phyloP scores from a whole-genome alignment of 1,284 basidiomycete genomes.

The Naganishia sp. region DNA sequence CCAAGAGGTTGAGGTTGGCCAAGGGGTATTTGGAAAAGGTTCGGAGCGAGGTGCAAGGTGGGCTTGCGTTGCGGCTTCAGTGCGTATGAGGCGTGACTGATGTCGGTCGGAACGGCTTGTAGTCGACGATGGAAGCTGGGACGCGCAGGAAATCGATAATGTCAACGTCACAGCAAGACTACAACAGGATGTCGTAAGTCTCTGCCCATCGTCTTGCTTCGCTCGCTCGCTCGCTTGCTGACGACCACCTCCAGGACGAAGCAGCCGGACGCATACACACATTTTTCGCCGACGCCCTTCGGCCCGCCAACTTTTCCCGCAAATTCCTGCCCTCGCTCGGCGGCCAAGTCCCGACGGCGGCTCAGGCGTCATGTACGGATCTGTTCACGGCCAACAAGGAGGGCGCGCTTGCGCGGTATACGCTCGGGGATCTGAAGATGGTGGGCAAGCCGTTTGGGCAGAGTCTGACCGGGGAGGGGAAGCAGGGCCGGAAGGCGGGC shows the following conservation, averaged over 20 bases:
- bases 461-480: slow-evolving; percentile 34
- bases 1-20: slow-evolving; percentile 87
- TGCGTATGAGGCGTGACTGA: slow-evolving; percentile 2
- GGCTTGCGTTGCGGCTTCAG: slow-evolving; percentile 42
- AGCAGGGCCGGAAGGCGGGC: slow-evolving; percentile 49
- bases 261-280: slow-evolving; percentile 51
- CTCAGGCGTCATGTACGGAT: slow-evolving; percentile 49
- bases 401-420: slow-evolving; percentile 78
- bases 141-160: slow-evolving; percentile 89
- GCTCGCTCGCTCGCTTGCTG: background rate
- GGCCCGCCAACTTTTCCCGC: slow-evolving; percentile 31
- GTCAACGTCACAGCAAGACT: slow-evolving; percentile 87
- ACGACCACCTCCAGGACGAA: slow-evolving; percentile 45
- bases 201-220: background rate
- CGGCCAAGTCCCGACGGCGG: slow-evolving; percentile 39
- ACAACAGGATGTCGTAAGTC: slow-evolving; percentile 75
- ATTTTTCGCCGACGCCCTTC: slow-evolving; percentile 34
- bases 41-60: slow-evolving; percentile 69
- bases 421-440: slow-evolving; percentile 62
- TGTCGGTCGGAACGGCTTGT: background rate
- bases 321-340: slow-evolving; percentile 37
- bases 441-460: slow-evolving; percentile 64
- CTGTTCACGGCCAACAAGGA: slow-evolving; percentile 84
- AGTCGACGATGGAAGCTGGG: slow-evolving; percentile 71
- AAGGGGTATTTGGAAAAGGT: slow-evolving; percentile 86